Evolutionary conservation across 345 rosid species (phyloP).

Genomic region (Chamaenerion angustifolium): DNA sequence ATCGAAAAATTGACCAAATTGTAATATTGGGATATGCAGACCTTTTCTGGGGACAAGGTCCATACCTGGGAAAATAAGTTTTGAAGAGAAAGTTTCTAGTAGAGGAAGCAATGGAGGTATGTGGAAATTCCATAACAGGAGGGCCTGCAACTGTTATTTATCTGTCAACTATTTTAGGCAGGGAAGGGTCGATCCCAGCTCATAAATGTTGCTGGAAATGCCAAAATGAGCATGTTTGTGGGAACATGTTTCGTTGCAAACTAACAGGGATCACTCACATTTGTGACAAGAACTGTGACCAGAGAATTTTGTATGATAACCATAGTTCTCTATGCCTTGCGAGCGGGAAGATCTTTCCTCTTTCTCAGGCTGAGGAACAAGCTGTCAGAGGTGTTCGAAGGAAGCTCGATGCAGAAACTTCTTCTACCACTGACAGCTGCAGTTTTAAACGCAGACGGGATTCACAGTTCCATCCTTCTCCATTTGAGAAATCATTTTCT

Average conservation of each 20-base stretch:
- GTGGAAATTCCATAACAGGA: slow-evolving; percentile 49
- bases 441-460: slow-evolving; percentile 79
- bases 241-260: slow-evolving; percentile 90
- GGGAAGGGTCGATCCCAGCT: slow-evolving; percentile 46
- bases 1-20: too few relatives aligned
- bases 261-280: slow-evolving; percentile 85
- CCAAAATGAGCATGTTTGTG: slow-evolving; percentile 70
- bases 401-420: slow-evolving; percentile 75
- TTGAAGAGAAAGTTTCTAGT: neutral
- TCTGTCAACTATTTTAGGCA: slow-evolving; percentile 82
- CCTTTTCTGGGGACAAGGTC: slow-evolving; percentile 1
- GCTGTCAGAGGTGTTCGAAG: slow-evolving; percentile 91
- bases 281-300: slow-evolving; percentile 99
- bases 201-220: slow-evolving; percentile 97
- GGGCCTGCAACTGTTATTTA: slow-evolving; percentile 74
- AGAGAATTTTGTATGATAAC: slow-evolving; percentile 92
- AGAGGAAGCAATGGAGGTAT: slow-evolving; percentile 56
- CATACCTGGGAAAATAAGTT: slow-evolving; percentile 1
- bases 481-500: slow-evolving; percentile 86
- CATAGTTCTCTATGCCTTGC: slow-evolving; percentile 88
- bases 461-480: slow-evolving; percentile 67
- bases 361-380: slow-evolving; percentile 64
- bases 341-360: slow-evolving; percentile 69
- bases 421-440: slow-evolving; percentile 57
- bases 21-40: slow-evolving; percentile 24